phyloP scores from a whole-genome alignment of 805 yeast species.

The Candida stauntonica region DNA sequence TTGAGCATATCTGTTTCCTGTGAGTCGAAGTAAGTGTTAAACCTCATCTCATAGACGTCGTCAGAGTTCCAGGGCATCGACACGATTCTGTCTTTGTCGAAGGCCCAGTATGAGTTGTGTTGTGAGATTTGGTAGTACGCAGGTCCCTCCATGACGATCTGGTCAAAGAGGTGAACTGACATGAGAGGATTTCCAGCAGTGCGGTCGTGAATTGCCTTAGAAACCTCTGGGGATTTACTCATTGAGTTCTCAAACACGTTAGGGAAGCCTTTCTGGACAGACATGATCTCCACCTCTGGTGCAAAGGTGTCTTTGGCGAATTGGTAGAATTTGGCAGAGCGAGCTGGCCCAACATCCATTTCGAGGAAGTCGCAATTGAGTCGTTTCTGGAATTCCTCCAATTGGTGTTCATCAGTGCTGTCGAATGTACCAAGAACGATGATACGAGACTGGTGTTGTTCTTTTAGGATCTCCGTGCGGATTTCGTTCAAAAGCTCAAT shows the following conservation, averaged over 20 bases:
- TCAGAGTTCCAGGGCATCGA: slow-evolving; percentile 5
- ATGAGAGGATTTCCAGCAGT: slow-evolving; percentile 3
- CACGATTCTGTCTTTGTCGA: background rate
- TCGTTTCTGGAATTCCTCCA: slow-evolving; percentile 17
- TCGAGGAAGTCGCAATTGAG: slow-evolving; percentile 21
- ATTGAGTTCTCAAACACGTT: background rate
- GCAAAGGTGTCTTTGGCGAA: slow-evolving; percentile 3
- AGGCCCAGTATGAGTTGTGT: background rate
- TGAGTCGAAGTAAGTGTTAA: slow-evolving; percentile 19
- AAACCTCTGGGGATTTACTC: too few relatives aligned
- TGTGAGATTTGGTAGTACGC: background rate
- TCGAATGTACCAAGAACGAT: slow-evolving; percentile 27
- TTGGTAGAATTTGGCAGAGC: background rate
- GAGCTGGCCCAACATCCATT: slow-evolving; percentile 5
- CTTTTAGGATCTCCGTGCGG: slow-evolving; percentile 24
- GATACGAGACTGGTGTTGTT: slow-evolving; percentile 24
- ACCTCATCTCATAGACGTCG: slow-evolving; percentile 17
- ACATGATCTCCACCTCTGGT: slow-evolving; percentile 1
- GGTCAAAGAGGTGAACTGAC: slow-evolving; percentile 1
- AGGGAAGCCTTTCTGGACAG: slow-evolving; percentile 8
- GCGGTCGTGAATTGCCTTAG: background rate
- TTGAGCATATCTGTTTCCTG: slow-evolving; percentile 30
- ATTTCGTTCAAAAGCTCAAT: slow-evolving; percentile 27
- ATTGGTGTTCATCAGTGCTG: slow-evolving; percentile 4
- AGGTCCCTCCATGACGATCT: background rate